phyloP scores from a whole-genome alignment of 192 early-diverging fungal genomes.

The Backusella tuberculispora region DNA sequence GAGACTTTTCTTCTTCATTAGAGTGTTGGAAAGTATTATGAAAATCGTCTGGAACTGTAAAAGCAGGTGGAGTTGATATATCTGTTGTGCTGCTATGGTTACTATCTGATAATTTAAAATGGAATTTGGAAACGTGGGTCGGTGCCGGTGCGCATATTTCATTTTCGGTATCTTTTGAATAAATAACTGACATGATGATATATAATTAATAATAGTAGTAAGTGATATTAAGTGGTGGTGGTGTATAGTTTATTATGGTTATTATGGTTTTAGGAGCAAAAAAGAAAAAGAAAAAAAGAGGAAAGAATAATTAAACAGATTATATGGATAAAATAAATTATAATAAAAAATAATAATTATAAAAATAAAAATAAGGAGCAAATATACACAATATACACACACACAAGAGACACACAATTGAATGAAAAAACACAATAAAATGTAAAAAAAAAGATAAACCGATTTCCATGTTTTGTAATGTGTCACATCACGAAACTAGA shows the following conservation, averaged over 20 bases:
- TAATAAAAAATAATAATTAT: not conserved
- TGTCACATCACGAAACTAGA: not conserved
- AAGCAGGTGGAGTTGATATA: not conserved
- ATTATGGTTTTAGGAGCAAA: not conserved
- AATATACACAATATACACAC: not conserved
- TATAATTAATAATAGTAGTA: not conserved
- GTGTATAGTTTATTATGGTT: too few species aligned
- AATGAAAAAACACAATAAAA: too few species aligned
- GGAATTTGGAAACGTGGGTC: slow-evolving; percentile 8
- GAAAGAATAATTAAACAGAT: too few species aligned
- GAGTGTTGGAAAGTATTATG: not conserved
- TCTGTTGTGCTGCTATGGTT: slow-evolving; percentile 8
- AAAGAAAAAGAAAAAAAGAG: not conserved
- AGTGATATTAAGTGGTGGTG: too few species aligned
- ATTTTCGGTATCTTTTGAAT: slow-evolving; percentile 2
- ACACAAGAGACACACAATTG: not conserved
- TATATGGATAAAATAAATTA: not conserved
- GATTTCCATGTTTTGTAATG: not conserved
- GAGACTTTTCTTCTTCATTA: not conserved
- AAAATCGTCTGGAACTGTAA: slow-evolving; percentile 24
- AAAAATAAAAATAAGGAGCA: not conserved
- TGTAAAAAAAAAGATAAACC: not conserved
- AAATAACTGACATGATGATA: not conserved
- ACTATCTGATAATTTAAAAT: not conserved
- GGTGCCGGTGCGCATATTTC: slow-evolving; percentile 14